phyloP scores from a whole-genome alignment of 805 yeast genomes.

The Candida qinlingensis region DNA sequence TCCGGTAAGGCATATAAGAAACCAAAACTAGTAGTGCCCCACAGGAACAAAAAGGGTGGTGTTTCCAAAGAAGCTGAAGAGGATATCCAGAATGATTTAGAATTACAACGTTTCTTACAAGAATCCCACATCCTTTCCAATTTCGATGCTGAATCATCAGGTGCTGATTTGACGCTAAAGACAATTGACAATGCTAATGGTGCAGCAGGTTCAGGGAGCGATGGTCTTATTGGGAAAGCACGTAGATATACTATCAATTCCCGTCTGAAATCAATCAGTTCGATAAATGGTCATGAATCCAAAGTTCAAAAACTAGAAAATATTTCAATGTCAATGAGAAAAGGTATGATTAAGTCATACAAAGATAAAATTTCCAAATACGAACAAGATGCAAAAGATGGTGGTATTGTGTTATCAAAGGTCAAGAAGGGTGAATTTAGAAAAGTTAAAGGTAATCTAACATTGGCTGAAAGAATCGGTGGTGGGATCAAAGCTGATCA shows the following conservation, averaged over 20 bases:
- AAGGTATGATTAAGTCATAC: conserved; percentile 69
- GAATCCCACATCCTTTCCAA: conserved; percentile 63
- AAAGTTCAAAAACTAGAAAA: conserved; percentile 46
- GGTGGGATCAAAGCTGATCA: conserved; percentile 44
- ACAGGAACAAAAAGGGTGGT: conserved; percentile 12
- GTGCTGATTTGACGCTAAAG: conserved; percentile 61
- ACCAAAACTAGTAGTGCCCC: conserved; percentile 11
- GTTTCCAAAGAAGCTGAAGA: conserved; percentile 35
- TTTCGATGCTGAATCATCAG: conserved; percentile 30
- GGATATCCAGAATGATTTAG: conserved; percentile 64
- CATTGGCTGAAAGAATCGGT: conserved; percentile 36
- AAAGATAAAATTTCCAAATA: conserved; percentile 45
- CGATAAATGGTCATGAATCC: conserved; percentile 34
- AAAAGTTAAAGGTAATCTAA: conserved; percentile 33
- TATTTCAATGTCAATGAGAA: conserved; percentile 85
- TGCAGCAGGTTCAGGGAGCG: conserved; percentile 1
- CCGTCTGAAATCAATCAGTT: conserved; percentile 46
- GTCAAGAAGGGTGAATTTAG: conserved; percentile 64
- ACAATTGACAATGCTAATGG: conserved; percentile 44
- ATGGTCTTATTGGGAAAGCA: conserved; percentile 52
- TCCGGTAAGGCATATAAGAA: conserved; percentile 47
- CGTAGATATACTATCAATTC: conserved; percentile 58
- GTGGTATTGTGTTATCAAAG: conserved; percentile 82
- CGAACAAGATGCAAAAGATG: conserved; percentile 79
- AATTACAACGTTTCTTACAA: conserved; percentile 58